phyloP scores from a whole-genome alignment of 2,329 filamentous ascomycete species.

The Talaromyces sp. region DNA sequence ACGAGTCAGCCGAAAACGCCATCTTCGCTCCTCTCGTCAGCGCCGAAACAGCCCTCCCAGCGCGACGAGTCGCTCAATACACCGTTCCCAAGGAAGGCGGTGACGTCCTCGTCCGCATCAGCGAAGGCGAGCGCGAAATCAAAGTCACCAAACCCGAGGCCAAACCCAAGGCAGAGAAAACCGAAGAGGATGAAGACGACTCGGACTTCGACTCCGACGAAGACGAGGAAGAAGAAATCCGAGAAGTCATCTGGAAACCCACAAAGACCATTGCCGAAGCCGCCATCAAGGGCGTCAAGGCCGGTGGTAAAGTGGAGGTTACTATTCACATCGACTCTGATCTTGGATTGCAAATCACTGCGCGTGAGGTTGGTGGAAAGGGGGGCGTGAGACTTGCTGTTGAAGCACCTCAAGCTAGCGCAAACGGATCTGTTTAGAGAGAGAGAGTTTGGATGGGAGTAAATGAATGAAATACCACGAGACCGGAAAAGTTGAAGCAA shows the following conservation, averaged over 20 bases:
- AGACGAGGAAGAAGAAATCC: constrained; percentile 66
- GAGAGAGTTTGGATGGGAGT: too few relatives aligned
- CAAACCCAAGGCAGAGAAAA: constrained; percentile 60
- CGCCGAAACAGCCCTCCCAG: constrained; percentile 83
- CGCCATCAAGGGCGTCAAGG: constrained; percentile 76
- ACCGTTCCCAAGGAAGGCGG: constrained; percentile 72
- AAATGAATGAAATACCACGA: not conserved
- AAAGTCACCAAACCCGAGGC: constrained; percentile 85
- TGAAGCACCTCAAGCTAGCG: constrained; percentile 35
- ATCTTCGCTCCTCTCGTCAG: constrained; percentile 76
- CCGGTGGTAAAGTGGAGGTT: constrained; percentile 85
- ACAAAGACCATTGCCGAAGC: constrained; percentile 79
- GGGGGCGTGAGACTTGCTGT: constrained; percentile 67
- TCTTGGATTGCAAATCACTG: constrained; percentile 71
- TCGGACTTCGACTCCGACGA: constrained; percentile 60
- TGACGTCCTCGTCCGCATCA: constrained; percentile 80
- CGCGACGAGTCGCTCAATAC: constrained; percentile 77
- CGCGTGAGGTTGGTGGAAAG: constrained; percentile 81
- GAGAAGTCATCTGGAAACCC: constrained; percentile 90
- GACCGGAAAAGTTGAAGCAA: not conserved
- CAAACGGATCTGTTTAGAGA: constrained; percentile 29
- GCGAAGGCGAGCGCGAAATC: constrained; percentile 84
- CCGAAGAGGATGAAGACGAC: constrained; percentile 54
- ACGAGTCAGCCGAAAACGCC: constrained; percentile 53
- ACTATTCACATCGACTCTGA: constrained; percentile 83